These are phyloP conservation scores for Chrysoporthe deuterocubensis DNA, from an alignment of 2,329 filamentous ascomycete genomes.

Conservation along the genomic window DNA sequence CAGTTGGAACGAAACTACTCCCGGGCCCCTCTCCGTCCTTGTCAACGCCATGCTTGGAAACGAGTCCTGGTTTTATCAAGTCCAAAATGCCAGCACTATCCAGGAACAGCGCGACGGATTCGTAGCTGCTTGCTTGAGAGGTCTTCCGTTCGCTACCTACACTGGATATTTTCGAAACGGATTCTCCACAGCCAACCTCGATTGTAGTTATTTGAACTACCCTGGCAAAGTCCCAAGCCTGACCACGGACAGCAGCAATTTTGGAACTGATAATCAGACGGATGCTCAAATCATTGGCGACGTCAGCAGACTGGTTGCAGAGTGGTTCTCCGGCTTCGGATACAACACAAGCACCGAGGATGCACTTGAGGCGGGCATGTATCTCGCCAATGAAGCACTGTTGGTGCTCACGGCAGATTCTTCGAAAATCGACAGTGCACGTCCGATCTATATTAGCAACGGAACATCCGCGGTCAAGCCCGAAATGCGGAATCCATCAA, in stretches of 20 bases:
- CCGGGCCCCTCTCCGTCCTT: constrained; percentile 13
- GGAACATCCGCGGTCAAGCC: constrained; percentile 7
- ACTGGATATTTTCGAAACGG: constrained; percentile 14
- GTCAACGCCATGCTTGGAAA: constrained; percentile 19
- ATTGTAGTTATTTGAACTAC: constrained; percentile 15
- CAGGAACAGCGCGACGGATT: constrained; percentile 12
- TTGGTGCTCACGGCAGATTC: constrained; percentile 12
- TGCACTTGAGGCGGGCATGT: constrained; percentile 16
- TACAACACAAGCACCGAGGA: constrained; percentile 17
- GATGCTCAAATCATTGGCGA: constrained; percentile 1
- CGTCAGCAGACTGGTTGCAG: constrained; percentile 13
- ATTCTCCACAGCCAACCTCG: constrained; percentile 11
- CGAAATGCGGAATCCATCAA: constrained; percentile 4
- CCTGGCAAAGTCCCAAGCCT: constrained; percentile 6
- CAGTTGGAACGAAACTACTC: constrained; percentile 11
- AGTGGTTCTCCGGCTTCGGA: constrained; percentile 17
- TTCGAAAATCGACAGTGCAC: constrained; percentile 9
- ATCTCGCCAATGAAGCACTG: constrained; percentile 17
- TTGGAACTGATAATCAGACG: neutral
- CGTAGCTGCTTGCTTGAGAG: constrained; percentile 6
- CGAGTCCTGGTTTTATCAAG: constrained; percentile 18
- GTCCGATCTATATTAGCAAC: constrained; percentile 15
- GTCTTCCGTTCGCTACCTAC: constrained; percentile 12
- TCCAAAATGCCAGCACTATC: constrained; percentile 1
- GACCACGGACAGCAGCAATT: neutral